Base-by-base conservation (phyloP, 805 yeast genomes). In the Lipomyces spencermartinsiae region DNA sequence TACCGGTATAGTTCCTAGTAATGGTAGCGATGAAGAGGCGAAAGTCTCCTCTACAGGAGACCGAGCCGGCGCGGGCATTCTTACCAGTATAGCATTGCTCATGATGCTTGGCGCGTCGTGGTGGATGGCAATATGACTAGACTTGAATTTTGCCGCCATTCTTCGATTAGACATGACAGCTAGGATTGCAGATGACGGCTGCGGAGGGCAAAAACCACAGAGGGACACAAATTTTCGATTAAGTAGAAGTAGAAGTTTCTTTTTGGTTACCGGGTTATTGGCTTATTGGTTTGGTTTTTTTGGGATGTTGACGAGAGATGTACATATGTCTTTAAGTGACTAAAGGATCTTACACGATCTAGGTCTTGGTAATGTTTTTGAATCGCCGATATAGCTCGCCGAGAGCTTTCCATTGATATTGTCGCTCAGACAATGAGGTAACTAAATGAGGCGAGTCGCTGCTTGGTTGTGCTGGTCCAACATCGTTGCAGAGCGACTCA, bases 1-100 rank as follows among this genome's bases (percentile, higher is more conserved):
- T 0, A 67, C 73, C 4, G 93, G 94, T 67, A 12, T 25, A 1
- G 4, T 56, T 0, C 39, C 49, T 19, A 16, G 12, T 6, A 31
- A 22, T 49, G 10, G 10, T 12, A 25, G 8, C 9, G 34, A 31
- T 16, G 33, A 14, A 81, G 49, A 43, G 8, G 19, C 85, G 34
- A 35, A n/a, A 29, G 58, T 37, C 3, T 19, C 61, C 43, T 29
- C 71, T 14, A 62, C 69, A 2, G 71, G 59, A 4, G 67, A 54
- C 46, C 62, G 67, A 14, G 72, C 71, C 1, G 72, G 71, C 7
- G 72, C 72, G 4, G 72, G 72, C 12, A 64, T 69, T 46, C 34
- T 68, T 4, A 68, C 71, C 14, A 55, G 62, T 19, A 7, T 64
- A 7, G 68, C 57, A 12, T 43, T 68, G 22, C 35, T 64, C 10